A percentile compares a stretch with the other conserved stretches of the same genome.
These are phyloP conservation scores for Scolecobasidium constrictum DNA, from an alignment of 2,329 filamentous ascomycete genomes.

Conservation along the genomic window DNA sequence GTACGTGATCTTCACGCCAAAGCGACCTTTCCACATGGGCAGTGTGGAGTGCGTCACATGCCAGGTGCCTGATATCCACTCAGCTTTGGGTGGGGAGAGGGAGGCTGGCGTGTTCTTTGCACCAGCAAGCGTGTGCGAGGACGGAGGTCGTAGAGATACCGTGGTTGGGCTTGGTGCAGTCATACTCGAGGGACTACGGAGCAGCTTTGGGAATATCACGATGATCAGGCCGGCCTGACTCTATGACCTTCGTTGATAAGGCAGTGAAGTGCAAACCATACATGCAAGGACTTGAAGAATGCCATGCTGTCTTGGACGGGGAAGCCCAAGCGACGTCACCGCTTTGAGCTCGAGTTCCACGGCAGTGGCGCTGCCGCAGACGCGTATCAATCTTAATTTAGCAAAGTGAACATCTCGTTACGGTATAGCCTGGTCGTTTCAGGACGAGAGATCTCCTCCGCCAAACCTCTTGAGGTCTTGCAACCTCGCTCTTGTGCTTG, in stretches of 20 bases:
- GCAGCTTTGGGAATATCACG: background rate
- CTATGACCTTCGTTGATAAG: background rate
- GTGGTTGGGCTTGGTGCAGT: background rate
- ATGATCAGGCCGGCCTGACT: background rate
- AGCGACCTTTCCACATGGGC: conserved; percentile 68
- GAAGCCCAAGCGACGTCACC: no score
- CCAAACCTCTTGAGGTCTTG: no score
- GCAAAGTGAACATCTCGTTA: no score
- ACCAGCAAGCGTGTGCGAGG: conserved; percentile 3
- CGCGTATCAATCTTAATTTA: no score
- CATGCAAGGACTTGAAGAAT: no score
- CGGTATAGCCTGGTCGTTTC: no score
- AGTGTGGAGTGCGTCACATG: conserved; percentile 19
- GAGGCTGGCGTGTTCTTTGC: conserved; percentile 11
- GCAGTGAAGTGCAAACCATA: background rate
- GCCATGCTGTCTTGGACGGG: no score
- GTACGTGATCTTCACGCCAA: conserved; percentile 75
- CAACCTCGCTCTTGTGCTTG: no score
- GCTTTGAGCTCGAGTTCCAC: no score
- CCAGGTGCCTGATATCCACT: conserved; percentile 11
- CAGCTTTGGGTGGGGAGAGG: conserved; percentile 11
- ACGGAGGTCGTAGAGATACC: conserved; percentile 3
- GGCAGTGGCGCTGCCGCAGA: no score
- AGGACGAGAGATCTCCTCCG: no score
- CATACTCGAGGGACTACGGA: background rate